These are phyloP conservation scores for Cyclostephanos tholiformis DNA, from an alignment of 108 stramenopile genomes.

Conservation along the genomic window DNA sequence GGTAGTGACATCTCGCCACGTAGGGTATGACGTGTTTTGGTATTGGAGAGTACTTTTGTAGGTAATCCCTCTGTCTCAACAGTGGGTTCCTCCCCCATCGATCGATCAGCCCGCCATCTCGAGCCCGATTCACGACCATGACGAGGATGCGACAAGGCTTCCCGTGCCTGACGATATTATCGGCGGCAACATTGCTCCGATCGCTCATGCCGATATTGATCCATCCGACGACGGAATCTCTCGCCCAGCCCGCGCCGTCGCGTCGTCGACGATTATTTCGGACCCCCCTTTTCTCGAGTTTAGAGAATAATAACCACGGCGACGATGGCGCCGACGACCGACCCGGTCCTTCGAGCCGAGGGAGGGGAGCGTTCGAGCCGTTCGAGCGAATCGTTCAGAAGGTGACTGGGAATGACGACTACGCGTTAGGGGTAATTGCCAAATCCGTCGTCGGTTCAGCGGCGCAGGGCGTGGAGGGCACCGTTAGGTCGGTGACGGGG, in stretches of 20 bases:
- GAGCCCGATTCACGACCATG: no score
- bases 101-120: no score
- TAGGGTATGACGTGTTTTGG: no score
- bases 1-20: no score
- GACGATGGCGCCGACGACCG: constrained; percentile 20
- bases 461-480: constrained; percentile 11
- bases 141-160: no score
- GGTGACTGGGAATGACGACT: constrained; percentile 26
- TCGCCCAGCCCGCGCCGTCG: background rate
- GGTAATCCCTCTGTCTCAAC: no score
- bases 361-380: constrained; percentile 6
- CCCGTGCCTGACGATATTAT: no score
- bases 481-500: constrained; percentile 18
- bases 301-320: background rate
- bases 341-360: background rate
- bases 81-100: no score
- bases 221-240: no score
- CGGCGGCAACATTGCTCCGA: no score
- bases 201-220: no score
- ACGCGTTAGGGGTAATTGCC: constrained; percentile 34
- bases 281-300: background rate
- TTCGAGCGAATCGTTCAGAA: constrained; percentile 36
- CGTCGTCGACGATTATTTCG: constrained; percentile 2
- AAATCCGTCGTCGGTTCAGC: constrained; percentile 24
- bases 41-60: no score